Conservation (phyloP, 2,329 filamentous ascomycete species). For the Rutstroemia sp. region DNA sequence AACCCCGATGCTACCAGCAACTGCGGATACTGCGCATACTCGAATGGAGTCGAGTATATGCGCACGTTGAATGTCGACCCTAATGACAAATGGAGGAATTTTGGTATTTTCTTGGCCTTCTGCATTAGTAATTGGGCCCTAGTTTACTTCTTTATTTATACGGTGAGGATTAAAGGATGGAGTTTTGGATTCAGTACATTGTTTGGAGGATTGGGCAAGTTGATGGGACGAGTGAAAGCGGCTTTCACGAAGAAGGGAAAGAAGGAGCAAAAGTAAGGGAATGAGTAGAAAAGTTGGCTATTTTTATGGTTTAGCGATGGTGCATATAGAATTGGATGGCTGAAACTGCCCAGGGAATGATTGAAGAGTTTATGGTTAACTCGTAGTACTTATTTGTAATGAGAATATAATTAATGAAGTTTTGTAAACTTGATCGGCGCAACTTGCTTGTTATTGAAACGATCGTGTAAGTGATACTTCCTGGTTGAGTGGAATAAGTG, state of each 20-base stretch:
- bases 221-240: conserved; percentile 31
- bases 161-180: conserved; percentile 63
- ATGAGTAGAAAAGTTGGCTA: no score
- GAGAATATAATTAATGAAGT: no score
- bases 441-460: no score
- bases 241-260: conserved; percentile 11
- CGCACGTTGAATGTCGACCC: conserved; percentile 42
- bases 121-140: conserved; percentile 63
- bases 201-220: conserved; percentile 41
- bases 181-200: conserved; percentile 58
- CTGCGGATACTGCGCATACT: conserved; percentile 67
- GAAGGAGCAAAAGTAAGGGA: background rate
- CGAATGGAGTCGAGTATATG: conserved; percentile 56
- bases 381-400: no score
- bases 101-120: conserved; percentile 67
- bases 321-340: no score
- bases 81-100: conserved; percentile 62
- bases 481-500: no score
- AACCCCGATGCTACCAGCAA: conserved; percentile 49
- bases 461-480: no score
- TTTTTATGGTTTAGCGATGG: no score
- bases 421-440: no score
- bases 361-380: no score
- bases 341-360: no score
- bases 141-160: conserved; percentile 73